These are phyloP conservation scores for Sordariomycetes sp. DNA, from an alignment of 2,329 filamentous ascomycete species.

Conservation along the genomic window DNA sequence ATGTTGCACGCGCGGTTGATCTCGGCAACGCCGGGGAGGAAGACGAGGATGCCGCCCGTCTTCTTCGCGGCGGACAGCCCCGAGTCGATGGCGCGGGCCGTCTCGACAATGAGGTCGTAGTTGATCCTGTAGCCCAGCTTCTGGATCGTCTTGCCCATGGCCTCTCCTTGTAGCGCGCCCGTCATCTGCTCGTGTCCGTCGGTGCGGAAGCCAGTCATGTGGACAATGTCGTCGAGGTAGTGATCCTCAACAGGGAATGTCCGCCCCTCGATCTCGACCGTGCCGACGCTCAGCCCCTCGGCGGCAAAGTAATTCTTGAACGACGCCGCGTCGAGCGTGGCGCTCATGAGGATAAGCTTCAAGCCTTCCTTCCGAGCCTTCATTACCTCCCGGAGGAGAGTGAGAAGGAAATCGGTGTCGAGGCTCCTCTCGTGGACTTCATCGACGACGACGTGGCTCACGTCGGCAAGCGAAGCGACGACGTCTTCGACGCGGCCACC, in stretches of 20 bases:
- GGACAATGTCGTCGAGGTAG: constrained; percentile 79
- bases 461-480: constrained; percentile 67
- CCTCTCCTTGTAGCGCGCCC: constrained; percentile 26
- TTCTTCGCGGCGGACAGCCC: constrained; percentile 54
- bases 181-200: constrained; percentile 32
- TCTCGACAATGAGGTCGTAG: constrained; percentile 72
- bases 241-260: constrained; percentile 85
- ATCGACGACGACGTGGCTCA: constrained; percentile 91
- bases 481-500: constrained; percentile 71
- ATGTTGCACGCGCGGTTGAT: constrained; percentile 70
- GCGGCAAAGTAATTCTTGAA: constrained; percentile 76
- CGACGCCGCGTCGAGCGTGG: constrained; percentile 77
- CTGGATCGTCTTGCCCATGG: constrained; percentile 57
- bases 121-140: constrained; percentile 76
- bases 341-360: constrained; percentile 91
- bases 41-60: constrained; percentile 79
- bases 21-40: constrained; percentile 82
- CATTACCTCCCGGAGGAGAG: constrained; percentile 73
- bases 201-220: constrained; percentile 58
- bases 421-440: constrained; percentile 93
- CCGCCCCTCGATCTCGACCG: constrained; percentile 76
- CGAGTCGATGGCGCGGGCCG: constrained; percentile 68
- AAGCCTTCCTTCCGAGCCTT: constrained; percentile 61
- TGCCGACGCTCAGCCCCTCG: constrained; percentile 54
- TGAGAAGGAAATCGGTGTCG: constrained; percentile 88